Percentiles rank a stretch among this genome's conserved stretches.
phyloP scores from a whole-genome alignment of 2,329 filamentous ascomycete genomes.

The Alternaria ventricosa region DNA sequence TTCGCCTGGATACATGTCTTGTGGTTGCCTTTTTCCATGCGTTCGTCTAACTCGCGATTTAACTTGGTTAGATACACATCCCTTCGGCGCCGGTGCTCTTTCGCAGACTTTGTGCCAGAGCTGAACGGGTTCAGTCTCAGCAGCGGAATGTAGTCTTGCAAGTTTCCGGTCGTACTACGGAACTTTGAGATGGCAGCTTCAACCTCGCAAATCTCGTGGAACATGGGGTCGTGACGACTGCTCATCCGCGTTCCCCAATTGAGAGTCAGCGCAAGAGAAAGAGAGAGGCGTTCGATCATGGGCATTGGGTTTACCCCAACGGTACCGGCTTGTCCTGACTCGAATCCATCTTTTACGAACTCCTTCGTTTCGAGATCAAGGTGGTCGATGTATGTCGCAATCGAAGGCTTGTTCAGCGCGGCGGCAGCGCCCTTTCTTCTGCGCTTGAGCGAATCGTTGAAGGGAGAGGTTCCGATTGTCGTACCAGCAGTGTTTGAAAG shows the following conservation, averaged over 20 bases:
- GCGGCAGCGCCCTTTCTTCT: conserved; percentile 70
- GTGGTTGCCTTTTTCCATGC: conserved; percentile 66
- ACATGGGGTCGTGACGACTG: conserved; percentile 65
- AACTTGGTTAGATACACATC: conserved; percentile 66
- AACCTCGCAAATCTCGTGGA: conserved; percentile 68
- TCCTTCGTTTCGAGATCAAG: conserved; percentile 68
- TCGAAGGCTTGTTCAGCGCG: conserved; percentile 69
- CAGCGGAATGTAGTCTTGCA: conserved; percentile 68
- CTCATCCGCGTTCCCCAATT: conserved; percentile 71
- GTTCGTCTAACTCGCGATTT: conserved; percentile 65
- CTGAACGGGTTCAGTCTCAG: conserved; percentile 68
- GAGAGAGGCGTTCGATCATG: conserved; percentile 69
- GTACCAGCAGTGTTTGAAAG: conserved; percentile 70
- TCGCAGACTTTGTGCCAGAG: conserved; percentile 63
- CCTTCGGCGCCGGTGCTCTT: conserved; percentile 65
- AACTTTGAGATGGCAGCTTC: conserved; percentile 67
- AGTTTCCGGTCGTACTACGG: conserved; percentile 65
- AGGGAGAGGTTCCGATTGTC: conserved; percentile 72
- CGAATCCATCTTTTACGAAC: conserved; percentile 66
- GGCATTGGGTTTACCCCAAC: conserved; percentile 68
- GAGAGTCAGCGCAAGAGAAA: conserved; percentile 68
- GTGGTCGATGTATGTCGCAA: conserved; percentile 67
- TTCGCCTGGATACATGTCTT: conserved; percentile 72
- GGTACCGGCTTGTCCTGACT: conserved; percentile 63
- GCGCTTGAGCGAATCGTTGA: conserved; percentile 68